Conservation (phyloP, 495 filamentous ascomycete species). For the Pseudomonodictys pantanalensis region DNA sequence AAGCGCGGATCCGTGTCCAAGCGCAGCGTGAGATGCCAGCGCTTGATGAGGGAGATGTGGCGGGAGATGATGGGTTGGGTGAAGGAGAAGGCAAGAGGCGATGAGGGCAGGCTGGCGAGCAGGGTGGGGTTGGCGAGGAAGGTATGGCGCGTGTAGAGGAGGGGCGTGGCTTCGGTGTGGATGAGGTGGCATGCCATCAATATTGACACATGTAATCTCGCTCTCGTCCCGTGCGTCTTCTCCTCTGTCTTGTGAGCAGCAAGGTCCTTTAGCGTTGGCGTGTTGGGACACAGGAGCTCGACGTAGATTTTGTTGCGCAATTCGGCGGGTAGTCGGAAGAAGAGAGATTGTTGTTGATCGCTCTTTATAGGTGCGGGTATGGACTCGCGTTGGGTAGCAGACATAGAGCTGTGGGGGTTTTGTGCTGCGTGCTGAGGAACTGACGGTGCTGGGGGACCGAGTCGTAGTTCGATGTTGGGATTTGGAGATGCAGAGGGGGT, state of each 20-base stretch:
- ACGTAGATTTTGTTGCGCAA: slow-evolving; percentile 52
- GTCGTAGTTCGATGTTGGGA: too few relatives aligned
- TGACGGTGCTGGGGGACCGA: too few relatives aligned
- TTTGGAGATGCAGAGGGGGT: too few relatives aligned
- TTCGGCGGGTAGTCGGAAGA: slow-evolving; percentile 50
- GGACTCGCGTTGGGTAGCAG: background rate
- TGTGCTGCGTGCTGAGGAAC: background rate
- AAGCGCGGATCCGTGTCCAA: slow-evolving; percentile 50
- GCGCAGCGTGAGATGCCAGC: slow-evolving; percentile 47
- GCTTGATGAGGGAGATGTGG: slow-evolving; percentile 41
- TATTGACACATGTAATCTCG: slow-evolving; percentile 42
- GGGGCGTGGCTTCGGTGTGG: slow-evolving; percentile 44
- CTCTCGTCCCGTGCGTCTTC: background rate
- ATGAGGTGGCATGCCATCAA: slow-evolving; percentile 44
- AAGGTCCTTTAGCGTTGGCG: background rate
- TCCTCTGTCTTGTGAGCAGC: background rate
- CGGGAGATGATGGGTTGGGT: slow-evolving; percentile 38
- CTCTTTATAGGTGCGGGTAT: background rate
- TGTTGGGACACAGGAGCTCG: slow-evolving; percentile 40
- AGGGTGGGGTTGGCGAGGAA: slow-evolving; percentile 53
- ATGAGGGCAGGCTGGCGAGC: slow-evolving; percentile 44
- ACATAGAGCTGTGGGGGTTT: background rate
- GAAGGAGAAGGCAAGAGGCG: slow-evolving; percentile 43
- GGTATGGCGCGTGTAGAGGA: slow-evolving; percentile 51
- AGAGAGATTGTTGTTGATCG: slow-evolving; percentile 17